Conservation (phyloP, 208 protist genomes). For the Borovskyia barvae region DNA sequence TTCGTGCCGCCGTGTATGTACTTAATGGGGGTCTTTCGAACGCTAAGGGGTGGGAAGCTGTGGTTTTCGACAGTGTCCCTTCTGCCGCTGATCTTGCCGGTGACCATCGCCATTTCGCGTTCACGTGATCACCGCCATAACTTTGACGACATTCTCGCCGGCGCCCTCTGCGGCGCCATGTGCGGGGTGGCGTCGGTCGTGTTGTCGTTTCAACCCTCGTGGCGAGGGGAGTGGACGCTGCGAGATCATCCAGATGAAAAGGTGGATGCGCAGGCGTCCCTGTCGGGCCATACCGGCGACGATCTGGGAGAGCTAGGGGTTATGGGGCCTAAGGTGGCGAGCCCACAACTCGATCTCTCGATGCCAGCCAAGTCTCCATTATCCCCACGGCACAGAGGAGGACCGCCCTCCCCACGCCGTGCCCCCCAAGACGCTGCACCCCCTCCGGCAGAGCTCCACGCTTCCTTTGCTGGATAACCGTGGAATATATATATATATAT, state of each 20-base stretch:
- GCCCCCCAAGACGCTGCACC: too few relatives aligned
- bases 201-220: conserved; percentile 23
- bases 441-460: too few relatives aligned
- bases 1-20: conserved; percentile 71
- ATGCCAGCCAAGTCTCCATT: too few relatives aligned
- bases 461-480: too few relatives aligned
- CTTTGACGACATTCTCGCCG: conserved; percentile 81
- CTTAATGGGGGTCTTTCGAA: conserved; percentile 49
- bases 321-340: too few relatives aligned
- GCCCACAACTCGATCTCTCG: too few relatives aligned
- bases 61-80: conserved; percentile 40
- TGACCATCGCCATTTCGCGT: conserved; percentile 63
- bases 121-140: conserved; percentile 83
- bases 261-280: not conserved
- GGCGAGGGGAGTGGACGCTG: conserved; percentile 44
- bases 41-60: conserved; percentile 44
- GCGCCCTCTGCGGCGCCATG: conserved; percentile 50
- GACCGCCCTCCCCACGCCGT: too few relatives aligned
- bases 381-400: too few relatives aligned
- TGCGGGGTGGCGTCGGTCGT: conserved; percentile 41
- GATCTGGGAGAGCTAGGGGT: not conserved
- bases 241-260: conserved; percentile 28
- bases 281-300: too few relatives aligned
- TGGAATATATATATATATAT: too few relatives aligned
- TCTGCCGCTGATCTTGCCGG: conserved; percentile 53